phyloP scores from a whole-genome alignment of 1,139 yeast species.

The Nakaseomyces delphensis region DNA sequence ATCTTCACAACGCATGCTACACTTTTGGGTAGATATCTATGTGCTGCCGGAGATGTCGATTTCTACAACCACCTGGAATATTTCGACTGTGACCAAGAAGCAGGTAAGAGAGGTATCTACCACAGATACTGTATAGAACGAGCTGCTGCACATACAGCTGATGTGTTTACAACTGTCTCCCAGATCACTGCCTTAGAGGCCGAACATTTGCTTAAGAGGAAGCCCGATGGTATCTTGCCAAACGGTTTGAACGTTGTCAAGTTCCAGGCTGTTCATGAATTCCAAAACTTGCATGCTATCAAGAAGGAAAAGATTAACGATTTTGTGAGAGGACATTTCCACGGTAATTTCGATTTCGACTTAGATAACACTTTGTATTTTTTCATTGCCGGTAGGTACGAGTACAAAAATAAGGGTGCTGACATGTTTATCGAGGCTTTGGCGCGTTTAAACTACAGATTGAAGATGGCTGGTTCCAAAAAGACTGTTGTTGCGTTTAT shows the following conservation, averaged over 20 bases:
- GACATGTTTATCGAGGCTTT: slow-evolving; percentile 87
- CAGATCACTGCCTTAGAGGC: slow-evolving; percentile 91
- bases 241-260: slow-evolving; percentile 91
- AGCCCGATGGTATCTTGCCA: slow-evolving; percentile 94
- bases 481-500: slow-evolving; percentile 92
- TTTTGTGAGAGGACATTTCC: slow-evolving; percentile 90
- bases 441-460: slow-evolving; percentile 79
- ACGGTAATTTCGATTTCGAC: slow-evolving; percentile 90
- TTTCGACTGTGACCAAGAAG: slow-evolving; percentile 94
- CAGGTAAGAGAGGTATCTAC: slow-evolving; percentile 92
- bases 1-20: slow-evolving; percentile 97
- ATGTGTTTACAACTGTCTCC: slow-evolving; percentile 92
- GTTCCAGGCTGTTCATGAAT: slow-evolving; percentile 94
- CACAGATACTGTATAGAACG: slow-evolving; percentile 94
- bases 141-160: slow-evolving; percentile 90
- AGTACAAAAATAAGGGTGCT: slow-evolving; percentile 90
- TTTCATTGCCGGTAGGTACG: slow-evolving; percentile 94
- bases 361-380: slow-evolving; percentile 86
- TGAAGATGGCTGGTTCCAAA: slow-evolving; percentile 74
- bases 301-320: slow-evolving; percentile 87
- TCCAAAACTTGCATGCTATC: slow-evolving; percentile 87
- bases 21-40: slow-evolving; percentile 79
- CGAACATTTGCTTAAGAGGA: slow-evolving; percentile 82
- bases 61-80: slow-evolving; percentile 82
- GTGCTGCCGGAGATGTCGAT: slow-evolving; percentile 80